Evolutionary conservation across 169 alveolate species (phyloP).

Genomic region (Eimeria necatrix): DNA sequence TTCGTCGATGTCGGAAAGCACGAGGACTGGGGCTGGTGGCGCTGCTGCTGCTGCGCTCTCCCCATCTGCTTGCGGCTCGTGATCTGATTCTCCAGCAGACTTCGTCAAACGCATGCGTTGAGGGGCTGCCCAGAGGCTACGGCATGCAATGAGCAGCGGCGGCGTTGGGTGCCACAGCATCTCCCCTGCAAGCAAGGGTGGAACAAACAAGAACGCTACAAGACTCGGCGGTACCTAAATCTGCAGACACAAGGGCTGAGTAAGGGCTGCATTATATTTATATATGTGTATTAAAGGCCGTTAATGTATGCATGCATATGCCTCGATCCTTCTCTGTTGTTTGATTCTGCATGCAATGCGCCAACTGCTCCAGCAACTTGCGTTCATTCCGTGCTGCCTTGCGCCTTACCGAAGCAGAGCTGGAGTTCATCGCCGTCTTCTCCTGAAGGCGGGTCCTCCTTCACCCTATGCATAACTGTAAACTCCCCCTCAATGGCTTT

Average conservation of each 20-base stretch:
- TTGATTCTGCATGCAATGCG: too few species aligned
- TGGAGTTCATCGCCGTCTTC: conserved; percentile 18
- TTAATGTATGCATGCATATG: too few species aligned
- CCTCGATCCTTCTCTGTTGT: too few species aligned
- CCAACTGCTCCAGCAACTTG: too few species aligned
- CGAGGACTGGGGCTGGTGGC: background rate
- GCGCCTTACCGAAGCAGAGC: conserved; percentile 30
- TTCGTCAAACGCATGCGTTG: conserved; percentile 62
- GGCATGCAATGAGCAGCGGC: conserved; percentile 52
- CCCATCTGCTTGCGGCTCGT: background rate
- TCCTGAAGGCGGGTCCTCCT: background rate
- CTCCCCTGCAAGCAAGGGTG: conserved; percentile 18
- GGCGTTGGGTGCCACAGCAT: conserved; percentile 49
- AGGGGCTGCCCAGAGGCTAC: conserved; percentile 45
- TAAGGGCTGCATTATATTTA: too few species aligned
- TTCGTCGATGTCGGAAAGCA: conserved; percentile 33
- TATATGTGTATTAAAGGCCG: too few species aligned
- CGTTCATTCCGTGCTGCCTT: background rate
- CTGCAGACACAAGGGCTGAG: too few species aligned
- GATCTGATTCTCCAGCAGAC: background rate
- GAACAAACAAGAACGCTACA: background rate
- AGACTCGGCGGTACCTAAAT: too few species aligned
- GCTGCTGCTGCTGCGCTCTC: background rate
- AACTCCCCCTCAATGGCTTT: conserved; percentile 17
- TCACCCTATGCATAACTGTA: background rate